Evolutionary conservation across 345 rosid genomes (phyloP).

Genomic region (Fremontodendron californicum): DNA sequence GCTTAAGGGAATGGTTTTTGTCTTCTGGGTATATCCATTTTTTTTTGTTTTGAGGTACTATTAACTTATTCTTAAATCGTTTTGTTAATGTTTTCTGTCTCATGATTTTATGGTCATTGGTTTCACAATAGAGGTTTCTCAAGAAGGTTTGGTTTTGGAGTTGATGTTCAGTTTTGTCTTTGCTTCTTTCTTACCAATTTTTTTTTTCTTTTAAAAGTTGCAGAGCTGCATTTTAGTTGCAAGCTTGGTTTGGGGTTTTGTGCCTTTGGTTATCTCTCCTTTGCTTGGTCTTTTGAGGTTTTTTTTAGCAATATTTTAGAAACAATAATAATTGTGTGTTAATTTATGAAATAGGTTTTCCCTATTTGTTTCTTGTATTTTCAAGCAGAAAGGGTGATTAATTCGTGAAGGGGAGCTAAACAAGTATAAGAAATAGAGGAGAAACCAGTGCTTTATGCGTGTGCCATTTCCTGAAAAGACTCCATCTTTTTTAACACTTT

Average conservation of each 20-base stretch:
- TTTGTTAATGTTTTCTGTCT: constrained; percentile 5
- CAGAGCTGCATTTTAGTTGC: constrained; percentile 15
- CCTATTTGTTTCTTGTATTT: constrained; percentile 10
- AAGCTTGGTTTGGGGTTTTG: constrained; percentile 21
- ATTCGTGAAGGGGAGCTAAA: constrained; percentile 14
- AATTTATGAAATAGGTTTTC: constrained; percentile 9
- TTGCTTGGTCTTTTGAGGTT: constrained; percentile 25
- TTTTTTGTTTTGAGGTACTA: constrained; percentile 3
- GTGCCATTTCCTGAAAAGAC: constrained; percentile 30
- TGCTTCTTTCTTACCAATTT: constrained; percentile 29
- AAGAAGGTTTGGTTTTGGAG: constrained; percentile 27
- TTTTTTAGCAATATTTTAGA: constrained; percentile 8
- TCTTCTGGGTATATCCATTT: constrained; percentile 51
- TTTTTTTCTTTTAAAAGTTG: constrained; percentile 10
- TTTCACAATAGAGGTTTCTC: constrained; percentile 31
- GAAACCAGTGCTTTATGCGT: constrained; percentile 14
- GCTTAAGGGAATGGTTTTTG: constrained; percentile 44
- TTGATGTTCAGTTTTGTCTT: constrained; percentile 33
- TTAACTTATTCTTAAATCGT: constrained; percentile 6
- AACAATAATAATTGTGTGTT: not conserved
- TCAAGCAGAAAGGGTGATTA: constrained; percentile 19
- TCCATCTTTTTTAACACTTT: constrained; percentile 8
- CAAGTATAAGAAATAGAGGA: constrained; percentile 14
- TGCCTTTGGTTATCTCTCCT: constrained; percentile 9
- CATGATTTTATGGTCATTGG: constrained; percentile 26